These are phyloP conservation scores for Ogataea angusta DNA, from an alignment of 805 yeast genomes.

Conservation along the genomic window DNA sequence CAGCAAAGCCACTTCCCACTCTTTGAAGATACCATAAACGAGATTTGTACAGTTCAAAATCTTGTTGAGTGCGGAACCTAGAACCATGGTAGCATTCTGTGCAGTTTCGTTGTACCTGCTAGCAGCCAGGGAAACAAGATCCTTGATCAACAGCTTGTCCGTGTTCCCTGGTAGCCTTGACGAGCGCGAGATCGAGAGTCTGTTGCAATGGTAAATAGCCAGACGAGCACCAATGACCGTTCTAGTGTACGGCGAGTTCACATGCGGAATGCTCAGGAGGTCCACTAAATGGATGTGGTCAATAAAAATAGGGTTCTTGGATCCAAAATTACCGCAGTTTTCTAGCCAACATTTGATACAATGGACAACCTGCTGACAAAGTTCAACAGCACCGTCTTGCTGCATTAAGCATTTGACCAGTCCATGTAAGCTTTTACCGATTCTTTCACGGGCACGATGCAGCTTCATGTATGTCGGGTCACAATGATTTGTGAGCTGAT, in stretches of 20 bases:
- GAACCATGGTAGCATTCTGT: conserved; percentile 61
- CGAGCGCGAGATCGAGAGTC: conserved; percentile 69
- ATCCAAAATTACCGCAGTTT: conserved; percentile 30
- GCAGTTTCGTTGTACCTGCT: conserved; percentile 73
- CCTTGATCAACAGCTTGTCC: conserved; percentile 61
- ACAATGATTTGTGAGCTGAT: conserved; percentile 22
- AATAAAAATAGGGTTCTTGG: conserved; percentile 27
- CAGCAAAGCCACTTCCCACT: conserved; percentile 43
- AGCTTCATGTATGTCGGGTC: conserved; percentile 46
- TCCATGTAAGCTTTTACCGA: conserved; percentile 56
- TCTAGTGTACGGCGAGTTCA: conserved; percentile 71
- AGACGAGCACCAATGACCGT: conserved; percentile 72
- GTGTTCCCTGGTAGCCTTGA: conserved; percentile 65
- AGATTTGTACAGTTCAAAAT: conserved; percentile 52
- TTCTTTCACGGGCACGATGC: conserved; percentile 55
- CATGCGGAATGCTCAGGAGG: conserved; percentile 60
- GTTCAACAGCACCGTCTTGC: conserved; percentile 60
- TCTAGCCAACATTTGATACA: conserved; percentile 63
- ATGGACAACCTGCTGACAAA: conserved; percentile 59
- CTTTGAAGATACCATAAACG: conserved; percentile 47
- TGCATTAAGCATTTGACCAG: conserved; percentile 45
- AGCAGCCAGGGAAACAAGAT: conserved; percentile 59
- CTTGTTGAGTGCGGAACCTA: conserved; percentile 67
- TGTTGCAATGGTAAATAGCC: conserved; percentile 68
- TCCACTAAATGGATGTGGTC: conserved; percentile 37